Conservation (phyloP, 345 rosid species). For the Luvunga scandens region DNA sequence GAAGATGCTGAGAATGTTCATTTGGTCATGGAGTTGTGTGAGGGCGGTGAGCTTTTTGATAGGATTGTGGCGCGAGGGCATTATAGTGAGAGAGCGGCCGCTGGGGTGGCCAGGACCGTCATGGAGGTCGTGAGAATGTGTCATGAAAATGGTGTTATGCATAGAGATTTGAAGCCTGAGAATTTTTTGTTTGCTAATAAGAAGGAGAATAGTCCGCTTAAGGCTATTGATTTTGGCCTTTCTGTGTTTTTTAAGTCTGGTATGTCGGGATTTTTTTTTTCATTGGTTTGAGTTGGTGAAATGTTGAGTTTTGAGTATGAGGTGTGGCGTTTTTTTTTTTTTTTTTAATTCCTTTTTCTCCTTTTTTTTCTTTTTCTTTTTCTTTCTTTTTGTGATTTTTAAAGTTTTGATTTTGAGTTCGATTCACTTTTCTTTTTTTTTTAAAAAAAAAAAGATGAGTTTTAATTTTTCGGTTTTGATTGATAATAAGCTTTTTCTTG, state of each 20-base stretch:
- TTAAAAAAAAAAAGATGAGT: neutral
- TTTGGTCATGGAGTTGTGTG: constrained; percentile 94
- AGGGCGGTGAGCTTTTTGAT: constrained; percentile 95
- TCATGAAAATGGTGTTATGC: constrained; percentile 88
- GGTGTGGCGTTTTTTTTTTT: neutral
- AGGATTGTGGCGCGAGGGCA: constrained; percentile 96
- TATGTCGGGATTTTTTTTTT: constrained; percentile 22
- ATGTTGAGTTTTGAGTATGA: neutral
- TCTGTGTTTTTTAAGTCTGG: constrained; percentile 91
- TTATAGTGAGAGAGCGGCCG: constrained; percentile 92
- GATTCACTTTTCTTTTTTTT: neutral
- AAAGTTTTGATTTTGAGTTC: neutral
- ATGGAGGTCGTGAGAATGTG: constrained; percentile 95
- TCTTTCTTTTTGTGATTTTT: neutral
- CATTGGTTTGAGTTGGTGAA: neutral
- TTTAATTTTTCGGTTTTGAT: neutral
- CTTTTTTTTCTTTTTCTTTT: too few relatives aligned
- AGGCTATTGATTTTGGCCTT: constrained; percentile 91
- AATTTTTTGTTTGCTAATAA: constrained; percentile 87
- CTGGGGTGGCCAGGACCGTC: constrained; percentile 66
- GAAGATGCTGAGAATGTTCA: constrained; percentile 91
- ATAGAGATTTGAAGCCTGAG: constrained; percentile 94
- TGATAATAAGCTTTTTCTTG: neutral
- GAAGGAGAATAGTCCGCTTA: constrained; percentile 77
- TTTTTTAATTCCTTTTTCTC: too few relatives aligned